Percentiles rank a stretch among this genome's conserved stretches.
These are phyloP conservation scores for Anethum foeniculum DNA, from an alignment of 140 eudicot species.

Conservation along the genomic window DNA sequence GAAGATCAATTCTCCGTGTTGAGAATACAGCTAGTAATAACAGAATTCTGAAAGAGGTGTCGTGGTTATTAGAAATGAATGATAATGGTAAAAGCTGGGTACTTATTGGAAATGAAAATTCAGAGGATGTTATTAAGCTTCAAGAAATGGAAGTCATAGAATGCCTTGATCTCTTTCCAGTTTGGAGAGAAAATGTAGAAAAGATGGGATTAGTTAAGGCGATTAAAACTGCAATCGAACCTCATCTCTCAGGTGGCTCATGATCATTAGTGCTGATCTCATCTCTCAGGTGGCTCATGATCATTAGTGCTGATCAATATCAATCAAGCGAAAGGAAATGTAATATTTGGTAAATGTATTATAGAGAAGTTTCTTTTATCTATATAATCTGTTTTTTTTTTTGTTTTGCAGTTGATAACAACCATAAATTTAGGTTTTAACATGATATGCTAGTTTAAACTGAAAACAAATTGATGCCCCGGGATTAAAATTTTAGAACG, in stretches of 20 bases:
- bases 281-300: slow-evolving; percentile 20
- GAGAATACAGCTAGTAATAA: slow-evolving; percentile 21
- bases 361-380: slow-evolving; percentile 32
- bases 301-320: slow-evolving; percentile 20
- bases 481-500: not conserved
- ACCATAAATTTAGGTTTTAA: not conserved
- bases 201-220: slow-evolving; percentile 48
- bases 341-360: slow-evolving; percentile 45
- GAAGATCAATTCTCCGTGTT: slow-evolving; percentile 26
- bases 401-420: slow-evolving; percentile 18
- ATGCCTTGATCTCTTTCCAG: slow-evolving; percentile 24
- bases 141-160: slow-evolving; percentile 23
- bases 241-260: slow-evolving; percentile 15
- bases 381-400: slow-evolving; percentile 21
- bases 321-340: slow-evolving; percentile 8
- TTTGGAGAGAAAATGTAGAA: slow-evolving; percentile 37
- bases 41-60: slow-evolving; percentile 27
- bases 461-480: not conserved
- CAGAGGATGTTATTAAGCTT: slow-evolving; percentile 39
- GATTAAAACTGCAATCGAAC: slow-evolving; percentile 26
- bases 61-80: slow-evolving; percentile 33
- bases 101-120: slow-evolving; percentile 38
- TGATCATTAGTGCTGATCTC: slow-evolving; percentile 28
- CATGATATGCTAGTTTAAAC: not conserved
- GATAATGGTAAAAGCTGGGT: slow-evolving; percentile 35